A percentile compares a stretch with the other conserved stretches of the same genome.
Evolutionary conservation across 169 alveolate genomes (phyloP).

Genomic region (Cryptosporidium andersoni): DNA sequence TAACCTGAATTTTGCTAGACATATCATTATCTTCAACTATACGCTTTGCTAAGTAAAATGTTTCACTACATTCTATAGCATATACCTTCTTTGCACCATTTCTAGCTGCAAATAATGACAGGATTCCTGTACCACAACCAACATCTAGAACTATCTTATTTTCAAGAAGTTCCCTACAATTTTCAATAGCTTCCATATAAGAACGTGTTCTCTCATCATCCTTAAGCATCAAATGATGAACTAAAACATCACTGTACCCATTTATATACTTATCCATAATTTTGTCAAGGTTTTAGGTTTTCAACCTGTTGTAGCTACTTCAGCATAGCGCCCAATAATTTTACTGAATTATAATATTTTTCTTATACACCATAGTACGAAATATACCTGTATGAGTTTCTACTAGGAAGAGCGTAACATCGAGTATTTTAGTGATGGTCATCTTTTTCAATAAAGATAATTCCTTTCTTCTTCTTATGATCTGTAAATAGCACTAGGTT

Average conservation of each 20-base stretch:
- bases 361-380: not conserved
- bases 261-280: slow-evolving; percentile 40
- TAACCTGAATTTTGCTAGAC: slow-evolving; percentile 76
- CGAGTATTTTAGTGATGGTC: too few species aligned
- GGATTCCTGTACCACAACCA: slow-evolving; percentile 88
- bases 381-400: too few species aligned
- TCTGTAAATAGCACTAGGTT: too few species aligned
- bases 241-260: slow-evolving; percentile 74
- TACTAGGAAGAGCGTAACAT: too few species aligned
- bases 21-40: slow-evolving; percentile 79
- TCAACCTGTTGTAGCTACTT: too few species aligned
- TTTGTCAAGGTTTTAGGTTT: too few species aligned
- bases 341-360: slow-evolving; percentile 3
- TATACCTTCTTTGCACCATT: slow-evolving; percentile 86
- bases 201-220: slow-evolving; percentile 74
- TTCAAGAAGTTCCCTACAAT: slow-evolving; percentile 70
- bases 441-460: too few species aligned
- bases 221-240: slow-evolving; percentile 76
- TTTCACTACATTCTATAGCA: slow-evolving; percentile 82
- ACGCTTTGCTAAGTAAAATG: slow-evolving; percentile 78
- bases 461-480: too few species aligned
- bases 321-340: not conserved
- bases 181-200: slow-evolving; percentile 68
- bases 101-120: slow-evolving; percentile 84
- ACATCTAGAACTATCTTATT: slow-evolving; percentile 85